Base-by-base conservation (phyloP, 768 basidiomycete genomes). In the Kwoniella shandongensis region DNA sequence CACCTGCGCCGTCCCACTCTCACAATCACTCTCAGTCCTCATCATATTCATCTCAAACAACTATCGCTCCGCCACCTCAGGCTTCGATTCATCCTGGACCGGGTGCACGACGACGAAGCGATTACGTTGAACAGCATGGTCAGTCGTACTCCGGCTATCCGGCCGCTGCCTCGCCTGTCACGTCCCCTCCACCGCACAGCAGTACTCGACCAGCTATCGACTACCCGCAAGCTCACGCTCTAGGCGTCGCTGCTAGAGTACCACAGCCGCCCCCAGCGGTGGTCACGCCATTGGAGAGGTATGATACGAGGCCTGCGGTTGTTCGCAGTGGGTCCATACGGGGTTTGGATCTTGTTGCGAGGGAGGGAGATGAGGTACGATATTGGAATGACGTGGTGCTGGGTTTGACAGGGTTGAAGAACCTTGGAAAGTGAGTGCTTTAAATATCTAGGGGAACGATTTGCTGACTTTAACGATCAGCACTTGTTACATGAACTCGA, bases 401-500 rank as follows among this genome's bases (percentile, higher is more conserved):
- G 51, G 87, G 86, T 22, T 85, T 85, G 18, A 85, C 86, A 0
- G 94, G 94, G 3, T 76, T 99, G 72, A 93, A 93, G 83, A 99
- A 99, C 74, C 72, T 98, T 59, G 76, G 76, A 53, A 75, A 76
- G 76, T 77, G 54, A 66, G 76, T 75, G 6, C 20, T n/a, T 26
- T 36, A 29, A 40, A 27, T 38, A 18, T 10, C 25, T 32, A 53
- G 30, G 30, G 29, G 17, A 30, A 11, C 20, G 36, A 29, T 26
- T 35, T 17, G 50, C 39, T 61, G 30, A 54, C 42, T 25, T 27
- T n/a, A 20, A 8, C 87, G n/a, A n/a, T 88, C 17, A 98, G 97
- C 75, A 99, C 96, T 7, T 99, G 96, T 76, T 99, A 98, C 73
- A 98, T 98, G 91, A 98, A 98, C 75, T 89, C 96, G 27, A 92